These are phyloP conservation scores for Lactarius indigo DNA, from an alignment of 768 basidiomycete species.

Conservation along the genomic window DNA sequence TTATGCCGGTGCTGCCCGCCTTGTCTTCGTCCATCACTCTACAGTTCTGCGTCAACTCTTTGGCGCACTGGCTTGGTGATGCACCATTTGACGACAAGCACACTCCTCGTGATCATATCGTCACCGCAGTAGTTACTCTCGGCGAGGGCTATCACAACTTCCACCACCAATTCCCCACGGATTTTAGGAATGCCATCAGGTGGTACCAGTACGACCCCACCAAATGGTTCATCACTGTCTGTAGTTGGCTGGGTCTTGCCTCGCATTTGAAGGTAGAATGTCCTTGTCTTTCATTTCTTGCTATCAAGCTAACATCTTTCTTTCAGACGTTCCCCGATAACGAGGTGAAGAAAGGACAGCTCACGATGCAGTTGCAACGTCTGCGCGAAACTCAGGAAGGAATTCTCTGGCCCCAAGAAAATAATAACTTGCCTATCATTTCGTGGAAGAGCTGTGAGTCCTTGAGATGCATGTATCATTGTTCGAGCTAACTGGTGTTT, in stretches of 20 bases:
- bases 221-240: constrained; percentile 83
- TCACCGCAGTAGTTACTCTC: constrained; percentile 87
- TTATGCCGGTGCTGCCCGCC: constrained; percentile 74
- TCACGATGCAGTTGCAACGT: constrained; percentile 92
- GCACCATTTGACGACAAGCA: constrained; percentile 94
- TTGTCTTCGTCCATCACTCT: constrained; percentile 88
- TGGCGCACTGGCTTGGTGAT: constrained; percentile 95
- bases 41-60: constrained; percentile 97
- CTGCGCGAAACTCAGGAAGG: constrained; percentile 73
- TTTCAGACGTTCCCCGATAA: constrained; percentile 57
- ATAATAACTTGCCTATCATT: constrained; percentile 73
- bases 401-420: constrained; percentile 76
- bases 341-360: constrained; percentile 79
- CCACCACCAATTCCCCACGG: constrained; percentile 97
- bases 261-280: constrained; percentile 50
- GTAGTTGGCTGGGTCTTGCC: constrained; percentile 54
- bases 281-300: not conserved
- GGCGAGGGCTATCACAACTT: constrained; percentile 99
- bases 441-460: constrained; percentile 81
- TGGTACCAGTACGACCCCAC: constrained; percentile 94
- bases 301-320: not conserved
- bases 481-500: constrained; percentile 14
- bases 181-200: constrained; percentile 93
- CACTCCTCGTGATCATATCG: constrained; percentile 82
- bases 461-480: not conserved